Percentiles rank a stretch among this genome's conserved stretches.
Evolutionary conservation across 805 yeast genomes (phyloP).

Genomic region (Kluyveromyces wickerhamii): DNA sequence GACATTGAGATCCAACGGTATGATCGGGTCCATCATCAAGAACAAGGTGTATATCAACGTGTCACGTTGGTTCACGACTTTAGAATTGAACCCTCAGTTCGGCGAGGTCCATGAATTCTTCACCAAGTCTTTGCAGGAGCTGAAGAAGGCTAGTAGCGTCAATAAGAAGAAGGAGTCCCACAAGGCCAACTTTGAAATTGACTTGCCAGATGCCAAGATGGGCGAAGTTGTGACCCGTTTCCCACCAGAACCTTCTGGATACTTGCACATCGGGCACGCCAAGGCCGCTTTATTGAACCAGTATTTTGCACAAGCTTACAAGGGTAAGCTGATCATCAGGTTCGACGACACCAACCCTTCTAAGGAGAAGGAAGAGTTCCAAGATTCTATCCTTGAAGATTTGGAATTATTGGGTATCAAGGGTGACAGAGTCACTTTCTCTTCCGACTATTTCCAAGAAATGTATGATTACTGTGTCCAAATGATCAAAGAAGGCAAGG

Average conservation of each 20-base stretch:
- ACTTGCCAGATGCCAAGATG: constrained; percentile 79
- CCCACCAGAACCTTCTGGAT: constrained; percentile 99
- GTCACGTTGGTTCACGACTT: constrained; percentile 84
- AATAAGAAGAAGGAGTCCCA: constrained; percentile 76
- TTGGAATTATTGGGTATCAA: constrained; percentile 82
- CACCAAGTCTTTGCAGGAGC: constrained; percentile 61
- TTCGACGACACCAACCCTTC: constrained; percentile 98
- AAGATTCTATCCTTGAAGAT: constrained; percentile 91
- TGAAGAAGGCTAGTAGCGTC: constrained; percentile 59
- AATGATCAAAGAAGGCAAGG: constrained; percentile 91
- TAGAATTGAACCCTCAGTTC: constrained; percentile 60
- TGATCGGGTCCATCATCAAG: constrained; percentile 85
- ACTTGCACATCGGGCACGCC: constrained; percentile 95
- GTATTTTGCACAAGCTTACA: constrained; percentile 90
- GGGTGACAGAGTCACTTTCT: constrained; percentile 81
- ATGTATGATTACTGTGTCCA: constrained; percentile 84
- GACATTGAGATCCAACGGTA: constrained; percentile 83
- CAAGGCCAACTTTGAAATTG: constrained; percentile 93
- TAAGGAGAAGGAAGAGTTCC: constrained; percentile 91
- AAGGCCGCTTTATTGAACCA: constrained; percentile 96
- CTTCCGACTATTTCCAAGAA: constrained; percentile 86
- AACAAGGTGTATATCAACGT: constrained; percentile 77
- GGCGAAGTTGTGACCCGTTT: constrained; percentile 98
- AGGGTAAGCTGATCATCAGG: constrained; percentile 93
- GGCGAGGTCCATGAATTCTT: constrained; percentile 62